Percentiles rank a stretch among this genome's conserved stretches.
These are phyloP conservation scores for Citeromyces nyonsensis DNA, from an alignment of 805 yeast genomes.

Conservation along the genomic window DNA sequence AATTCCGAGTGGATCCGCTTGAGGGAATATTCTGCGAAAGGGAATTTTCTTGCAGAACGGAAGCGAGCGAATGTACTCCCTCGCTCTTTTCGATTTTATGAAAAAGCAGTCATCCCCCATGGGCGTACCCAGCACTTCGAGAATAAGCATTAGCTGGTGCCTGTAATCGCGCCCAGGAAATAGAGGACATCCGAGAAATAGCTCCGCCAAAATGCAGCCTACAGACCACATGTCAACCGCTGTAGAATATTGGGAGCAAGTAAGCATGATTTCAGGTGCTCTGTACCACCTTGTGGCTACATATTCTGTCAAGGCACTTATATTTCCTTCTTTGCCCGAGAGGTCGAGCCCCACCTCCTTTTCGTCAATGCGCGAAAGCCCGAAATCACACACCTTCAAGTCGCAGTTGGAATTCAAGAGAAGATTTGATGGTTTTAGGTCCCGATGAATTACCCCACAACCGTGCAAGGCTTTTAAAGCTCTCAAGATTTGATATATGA, in stretches of 20 bases:
- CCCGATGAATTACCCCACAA: constrained; percentile 63
- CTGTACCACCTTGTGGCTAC: constrained; percentile 81
- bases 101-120: constrained; percentile 57
- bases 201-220: constrained; percentile 66
- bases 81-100: constrained; percentile 60
- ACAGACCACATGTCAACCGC: constrained; percentile 75
- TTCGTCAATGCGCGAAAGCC: constrained; percentile 42
- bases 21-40: constrained; percentile 30
- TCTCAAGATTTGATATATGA: constrained; percentile 53
- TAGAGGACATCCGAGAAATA: constrained; percentile 43
- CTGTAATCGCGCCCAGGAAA: constrained; percentile 68
- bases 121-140: constrained; percentile 63
- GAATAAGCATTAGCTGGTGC: constrained; percentile 49
- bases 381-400: constrained; percentile 68
- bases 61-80: constrained; percentile 58
- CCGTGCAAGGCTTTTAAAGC: constrained; percentile 61
- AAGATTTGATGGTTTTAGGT: constrained; percentile 61
- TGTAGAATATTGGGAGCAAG: constrained; percentile 55
- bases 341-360: neutral
- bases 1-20: constrained; percentile 29
- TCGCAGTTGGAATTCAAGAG: constrained; percentile 58
- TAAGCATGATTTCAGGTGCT: constrained; percentile 73
- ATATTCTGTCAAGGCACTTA: constrained; percentile 54
- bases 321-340: constrained; percentile 4
- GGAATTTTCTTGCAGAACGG: constrained; percentile 47